Evolutionary conservation across 148 eudicot genomes (phyloP), one percentile per base, ranked within the genome.

Genomic region (Pouteria glomerata): DNA sequence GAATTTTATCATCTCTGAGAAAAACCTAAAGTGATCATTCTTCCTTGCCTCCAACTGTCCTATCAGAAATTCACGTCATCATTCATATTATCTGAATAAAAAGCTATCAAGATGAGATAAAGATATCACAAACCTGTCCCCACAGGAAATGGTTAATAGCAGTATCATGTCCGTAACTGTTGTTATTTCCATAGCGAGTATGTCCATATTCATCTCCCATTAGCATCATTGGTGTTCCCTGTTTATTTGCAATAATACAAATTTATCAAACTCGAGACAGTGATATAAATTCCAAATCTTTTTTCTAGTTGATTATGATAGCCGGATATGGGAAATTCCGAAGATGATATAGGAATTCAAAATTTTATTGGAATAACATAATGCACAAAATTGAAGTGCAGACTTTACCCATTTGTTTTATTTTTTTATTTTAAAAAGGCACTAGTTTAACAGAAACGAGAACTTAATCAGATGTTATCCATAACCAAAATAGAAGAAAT

Each of bases 171-270:
- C 99, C 99, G 71, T 95, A 95, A 63, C 94, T 95, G 74, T 95
- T 95, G 79, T 95, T 95, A 70, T 95, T 95, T 77, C 99, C 99
- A 75, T 84, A 83, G 63, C 99, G 91, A 27, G 97, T 95, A 83
- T 95, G 99, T 23, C 84, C 99, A 77, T 95, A 95, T 57, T 95
- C 99, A 81, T 95, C 99, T 33, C 99, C 99, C 99, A 95, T 91
- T 57, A 95, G 88, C 97, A 95, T 91, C 99, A 95, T 91, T 37
- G 99, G 99, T 57, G 89, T 88, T 70, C 99, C 99, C 99, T 95
- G 80, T 63, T 61, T 6, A 58, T 21, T 65, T 35, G 45, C 52
- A 73, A 31, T 56, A 47, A 63, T 16, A 71, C 39, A 57, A 50
- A 53, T 60, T 44, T n/a, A 34, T 57, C 57, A 12, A 69, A 27